Evolutionary conservation across 2,329 filamentous ascomycete species (phyloP).

Genomic region (Colletotrichum sublineola): DNA sequence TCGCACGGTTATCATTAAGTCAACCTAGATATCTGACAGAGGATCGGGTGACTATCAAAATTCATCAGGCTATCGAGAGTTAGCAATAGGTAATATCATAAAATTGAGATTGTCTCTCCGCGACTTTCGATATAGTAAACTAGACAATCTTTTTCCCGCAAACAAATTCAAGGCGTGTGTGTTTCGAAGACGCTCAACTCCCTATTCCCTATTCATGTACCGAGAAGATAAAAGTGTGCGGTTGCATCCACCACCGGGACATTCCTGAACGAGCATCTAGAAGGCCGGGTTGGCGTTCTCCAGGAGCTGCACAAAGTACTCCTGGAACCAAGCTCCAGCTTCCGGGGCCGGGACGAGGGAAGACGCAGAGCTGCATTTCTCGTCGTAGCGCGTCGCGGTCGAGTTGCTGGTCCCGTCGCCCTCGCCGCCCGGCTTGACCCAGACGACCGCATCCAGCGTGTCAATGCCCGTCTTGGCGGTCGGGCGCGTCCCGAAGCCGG

Average conservation of each 20-base stretch:
- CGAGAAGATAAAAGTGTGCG: not conserved
- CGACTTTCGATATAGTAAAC: not conserved
- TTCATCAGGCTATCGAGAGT: not conserved
- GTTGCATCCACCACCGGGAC: not conserved
- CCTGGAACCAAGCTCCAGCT: constrained; percentile 77
- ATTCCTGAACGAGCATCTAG: constrained; percentile 35
- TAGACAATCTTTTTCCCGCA: not conserved
- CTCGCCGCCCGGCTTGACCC: constrained; percentile 69
- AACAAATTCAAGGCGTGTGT: no score
- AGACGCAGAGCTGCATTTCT: constrained; percentile 62
- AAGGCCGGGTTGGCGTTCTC: constrained; percentile 69
- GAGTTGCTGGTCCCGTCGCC: constrained; percentile 52
- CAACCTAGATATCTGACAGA: not conserved
- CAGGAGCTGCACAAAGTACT: constrained; percentile 70
- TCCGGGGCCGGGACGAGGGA: constrained; percentile 75
- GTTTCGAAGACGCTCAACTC: not conserved
- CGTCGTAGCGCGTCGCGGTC: constrained; percentile 59
- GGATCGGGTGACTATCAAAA: no score
- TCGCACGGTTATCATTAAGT: not conserved
- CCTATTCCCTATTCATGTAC: constrained; percentile 4
- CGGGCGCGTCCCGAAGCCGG: constrained; percentile 67
- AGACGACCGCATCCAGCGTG: constrained; percentile 69
- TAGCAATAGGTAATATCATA: not conserved
- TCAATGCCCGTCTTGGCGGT: constrained; percentile 64
- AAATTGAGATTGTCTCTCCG: not conserved